Evolutionary conservation across 495 filamentous ascomycete species (phyloP).

Genomic region (Xylaria intraflava): DNA sequence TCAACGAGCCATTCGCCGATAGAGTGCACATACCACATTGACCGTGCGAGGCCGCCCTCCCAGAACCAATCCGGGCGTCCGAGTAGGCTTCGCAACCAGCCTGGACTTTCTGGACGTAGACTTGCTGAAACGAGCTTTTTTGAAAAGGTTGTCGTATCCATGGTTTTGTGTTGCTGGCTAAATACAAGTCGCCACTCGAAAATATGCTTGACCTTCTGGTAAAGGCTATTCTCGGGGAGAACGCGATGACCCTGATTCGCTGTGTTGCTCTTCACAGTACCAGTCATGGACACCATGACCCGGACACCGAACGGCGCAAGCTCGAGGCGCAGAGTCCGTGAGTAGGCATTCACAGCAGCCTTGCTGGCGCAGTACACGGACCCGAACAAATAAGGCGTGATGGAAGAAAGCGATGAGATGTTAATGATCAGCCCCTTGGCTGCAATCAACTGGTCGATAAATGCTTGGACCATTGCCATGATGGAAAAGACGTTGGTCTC

Average conservation of each 20-base stretch:
- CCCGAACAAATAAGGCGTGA: constrained; percentile 41
- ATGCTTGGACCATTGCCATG: constrained; percentile 49
- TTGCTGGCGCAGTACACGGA: constrained; percentile 49
- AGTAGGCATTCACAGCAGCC: constrained; percentile 44
- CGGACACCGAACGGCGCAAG: constrained; percentile 49
- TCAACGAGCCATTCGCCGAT: constrained; percentile 41
- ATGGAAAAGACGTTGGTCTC: constrained; percentile 59
- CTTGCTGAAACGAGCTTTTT: constrained; percentile 30
- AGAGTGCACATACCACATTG: constrained; percentile 30
- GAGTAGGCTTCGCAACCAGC: constrained; percentile 26
- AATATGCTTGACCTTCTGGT: constrained; percentile 31
- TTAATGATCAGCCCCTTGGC: constrained; percentile 52
- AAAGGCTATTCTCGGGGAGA: constrained; percentile 36
- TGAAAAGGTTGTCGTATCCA: constrained; percentile 36
- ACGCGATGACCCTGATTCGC: constrained; percentile 31
- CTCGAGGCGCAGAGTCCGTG: constrained; percentile 48
- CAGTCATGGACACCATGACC: constrained; percentile 46
- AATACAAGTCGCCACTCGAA: constrained; percentile 41
- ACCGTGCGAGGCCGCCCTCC: constrained; percentile 31
- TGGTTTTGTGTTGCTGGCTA: constrained; percentile 37
- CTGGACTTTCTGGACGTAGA: constrained; percentile 28
- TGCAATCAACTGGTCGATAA: constrained; percentile 45
- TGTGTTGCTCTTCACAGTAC: constrained; percentile 43
- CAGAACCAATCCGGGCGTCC: constrained; percentile 45
- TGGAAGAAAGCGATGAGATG: constrained; percentile 43